Conservation (phyloP, 495 filamentous ascomycete genomes). For the Durotheca rogersii region DNA sequence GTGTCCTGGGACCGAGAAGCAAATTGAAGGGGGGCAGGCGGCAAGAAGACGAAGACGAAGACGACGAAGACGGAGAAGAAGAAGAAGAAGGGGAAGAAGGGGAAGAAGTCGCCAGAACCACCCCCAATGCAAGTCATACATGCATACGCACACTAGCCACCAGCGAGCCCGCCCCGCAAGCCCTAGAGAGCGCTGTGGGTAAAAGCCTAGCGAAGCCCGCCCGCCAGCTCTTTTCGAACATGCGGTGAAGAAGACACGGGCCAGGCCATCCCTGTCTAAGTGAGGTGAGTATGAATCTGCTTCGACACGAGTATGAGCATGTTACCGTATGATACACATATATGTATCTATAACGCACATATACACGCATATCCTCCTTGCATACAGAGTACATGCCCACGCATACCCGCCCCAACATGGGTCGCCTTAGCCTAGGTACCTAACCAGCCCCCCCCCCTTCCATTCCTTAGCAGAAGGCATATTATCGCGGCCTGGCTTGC, state of each 20-base stretch:
- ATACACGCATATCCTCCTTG: not conserved
- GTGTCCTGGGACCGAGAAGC: conserved; percentile 18
- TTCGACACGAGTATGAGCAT: not conserved
- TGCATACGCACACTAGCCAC: conserved; percentile 1
- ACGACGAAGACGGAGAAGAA: no score
- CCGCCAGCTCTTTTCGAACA: not conserved
- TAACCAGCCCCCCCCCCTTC: not conserved
- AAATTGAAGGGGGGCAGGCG: conserved; percentile 14
- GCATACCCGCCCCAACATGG: not conserved
- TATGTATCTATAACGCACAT: not conserved
- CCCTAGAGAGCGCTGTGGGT: no score
- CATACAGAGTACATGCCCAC: not conserved
- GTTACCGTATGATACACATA: not conserved
- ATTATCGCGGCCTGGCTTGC: no score
- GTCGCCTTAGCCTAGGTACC: not conserved
- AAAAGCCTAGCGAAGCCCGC: no score
- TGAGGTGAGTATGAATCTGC: not conserved
- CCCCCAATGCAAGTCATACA: conserved; percentile 18
- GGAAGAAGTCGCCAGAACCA: conserved; percentile 4
- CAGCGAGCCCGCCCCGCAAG: not conserved
- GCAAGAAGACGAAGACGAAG: not conserved
- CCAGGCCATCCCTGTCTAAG: not conserved
- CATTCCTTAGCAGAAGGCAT: not conserved
- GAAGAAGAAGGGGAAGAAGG: no score
- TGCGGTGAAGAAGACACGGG: not conserved